Evolutionary conservation across 2,329 filamentous ascomycete species (phyloP).

Genomic region (Talaromyces pinophilus): DNA sequence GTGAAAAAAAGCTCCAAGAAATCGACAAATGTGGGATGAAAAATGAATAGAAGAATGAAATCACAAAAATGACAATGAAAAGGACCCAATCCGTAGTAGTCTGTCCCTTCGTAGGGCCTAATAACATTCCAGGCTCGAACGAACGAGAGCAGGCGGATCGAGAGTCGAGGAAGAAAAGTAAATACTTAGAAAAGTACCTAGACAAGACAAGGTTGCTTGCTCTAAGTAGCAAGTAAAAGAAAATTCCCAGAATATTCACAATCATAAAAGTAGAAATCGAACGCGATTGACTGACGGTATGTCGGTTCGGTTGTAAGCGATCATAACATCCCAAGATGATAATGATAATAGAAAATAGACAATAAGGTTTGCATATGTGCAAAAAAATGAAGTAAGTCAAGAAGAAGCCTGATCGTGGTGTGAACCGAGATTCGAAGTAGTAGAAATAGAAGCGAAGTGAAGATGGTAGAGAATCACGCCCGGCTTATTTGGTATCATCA

Average conservation of each 20-base stretch:
- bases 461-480: slow-evolving; percentile 17
- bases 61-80: slow-evolving; percentile 3
- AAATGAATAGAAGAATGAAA: slow-evolving; percentile 2
- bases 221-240: not conserved
- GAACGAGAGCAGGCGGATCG: slow-evolving; percentile 2
- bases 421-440: slow-evolving; percentile 6
- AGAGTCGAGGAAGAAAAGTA: not conserved
- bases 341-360: slow-evolving; percentile 6
- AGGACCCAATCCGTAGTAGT: not conserved
- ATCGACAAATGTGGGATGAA: not conserved
- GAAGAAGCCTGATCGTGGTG: slow-evolving; percentile 16
- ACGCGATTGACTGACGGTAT: not conserved
- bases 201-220: not conserved
- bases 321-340: not conserved
- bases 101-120: not conserved
- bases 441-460: not conserved
- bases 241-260: slow-evolving; percentile 21
- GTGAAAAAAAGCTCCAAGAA: slow-evolving; percentile 20
- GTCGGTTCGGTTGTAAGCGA: slow-evolving; percentile 3
- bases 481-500: slow-evolving; percentile 20
- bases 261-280: slow-evolving; percentile 15
- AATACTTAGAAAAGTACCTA: slow-evolving; percentile 10
- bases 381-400: slow-evolving; percentile 5
- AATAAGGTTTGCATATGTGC: slow-evolving; percentile 21
- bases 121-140: slow-evolving; percentile 10